phyloP scores from a whole-genome alignment of 331 rosid species.

The Rhamnella rubrinervis region DNA sequence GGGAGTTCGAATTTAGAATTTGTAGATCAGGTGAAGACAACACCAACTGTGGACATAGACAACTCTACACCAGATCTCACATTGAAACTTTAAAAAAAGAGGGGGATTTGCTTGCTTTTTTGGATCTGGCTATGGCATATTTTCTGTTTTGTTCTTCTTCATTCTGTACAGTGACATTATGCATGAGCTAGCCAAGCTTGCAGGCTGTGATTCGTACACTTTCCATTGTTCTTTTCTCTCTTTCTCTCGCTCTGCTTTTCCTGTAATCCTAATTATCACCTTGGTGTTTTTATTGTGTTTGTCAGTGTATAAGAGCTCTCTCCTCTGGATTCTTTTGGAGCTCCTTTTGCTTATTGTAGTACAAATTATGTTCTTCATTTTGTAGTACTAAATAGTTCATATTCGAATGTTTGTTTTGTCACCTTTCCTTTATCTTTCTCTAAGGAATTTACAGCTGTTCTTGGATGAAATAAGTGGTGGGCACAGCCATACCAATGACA shows the following conservation, averaged over 20 bases:
- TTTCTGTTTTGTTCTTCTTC: conserved; percentile 15
- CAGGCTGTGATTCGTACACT: conserved; percentile 25
- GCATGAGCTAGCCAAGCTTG: conserved; percentile 33
- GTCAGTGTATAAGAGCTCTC: conserved; percentile 39
- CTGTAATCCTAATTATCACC: conserved; percentile 14
- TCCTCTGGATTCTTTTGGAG: conserved; percentile 41
- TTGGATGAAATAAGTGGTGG: no score
- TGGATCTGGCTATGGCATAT: conserved; percentile 28
- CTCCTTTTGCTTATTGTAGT: conserved; percentile 39
- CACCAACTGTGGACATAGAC: conserved; percentile 39
- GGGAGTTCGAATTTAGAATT: conserved; percentile 51
- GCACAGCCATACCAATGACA: no score
- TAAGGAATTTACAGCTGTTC: background rate
- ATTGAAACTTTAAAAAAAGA: conserved; percentile 56
- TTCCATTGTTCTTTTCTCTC: background rate
- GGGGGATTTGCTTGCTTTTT: conserved; percentile 19
- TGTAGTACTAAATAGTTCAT: conserved; percentile 13
- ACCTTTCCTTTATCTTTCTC: background rate
- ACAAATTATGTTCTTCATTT: conserved; percentile 37
- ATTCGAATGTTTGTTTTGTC: conserved; percentile 13
- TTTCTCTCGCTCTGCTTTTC: conserved; percentile 20
- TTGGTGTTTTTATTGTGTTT: conserved; percentile 40
- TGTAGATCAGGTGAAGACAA: conserved; percentile 31
- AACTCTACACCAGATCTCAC: conserved; percentile 74
- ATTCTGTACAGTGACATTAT: conserved; percentile 48